A percentile compares a stretch with the other conserved stretches of the same genome.
phyloP scores from a whole-genome alignment of 352 stramenopile species.

The Globisporangium emineosum region DNA sequence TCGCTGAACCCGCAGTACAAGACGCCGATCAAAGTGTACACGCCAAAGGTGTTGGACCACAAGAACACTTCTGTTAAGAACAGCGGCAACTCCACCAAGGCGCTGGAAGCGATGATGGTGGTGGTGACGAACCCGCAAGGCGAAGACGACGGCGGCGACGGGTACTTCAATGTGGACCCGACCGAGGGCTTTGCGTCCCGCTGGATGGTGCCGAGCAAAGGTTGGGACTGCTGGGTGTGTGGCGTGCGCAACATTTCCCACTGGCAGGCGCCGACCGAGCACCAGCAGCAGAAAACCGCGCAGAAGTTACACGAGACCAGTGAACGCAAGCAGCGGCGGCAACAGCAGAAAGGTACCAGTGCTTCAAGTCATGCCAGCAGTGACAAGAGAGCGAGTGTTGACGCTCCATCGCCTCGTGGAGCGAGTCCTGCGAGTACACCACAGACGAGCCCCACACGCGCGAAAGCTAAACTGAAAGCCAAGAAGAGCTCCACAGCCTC shows the following conservation, averaged over 20 bases:
- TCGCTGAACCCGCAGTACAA: slow-evolving; percentile 66
- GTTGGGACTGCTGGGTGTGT: slow-evolving; percentile 71
- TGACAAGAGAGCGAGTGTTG: slow-evolving; percentile 9
- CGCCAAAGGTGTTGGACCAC: slow-evolving; percentile 22
- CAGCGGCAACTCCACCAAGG: background rate
- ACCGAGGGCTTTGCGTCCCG: slow-evolving; percentile 61
- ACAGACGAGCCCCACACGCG: background rate
- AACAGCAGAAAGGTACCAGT: background rate
- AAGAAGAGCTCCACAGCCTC: slow-evolving; percentile 1
- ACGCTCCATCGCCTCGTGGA: background rate
- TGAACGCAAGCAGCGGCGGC: slow-evolving; percentile 7
- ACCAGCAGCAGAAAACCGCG: slow-evolving; percentile 27
- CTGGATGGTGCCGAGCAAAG: slow-evolving; percentile 66
- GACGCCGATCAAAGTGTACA: slow-evolving; percentile 73
- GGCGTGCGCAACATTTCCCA: slow-evolving; percentile 69
- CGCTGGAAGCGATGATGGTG: slow-evolving; percentile 57
- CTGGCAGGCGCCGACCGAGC: slow-evolving; percentile 43
- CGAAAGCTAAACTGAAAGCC: slow-evolving; percentile 15
- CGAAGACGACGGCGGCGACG: slow-evolving; percentile 43
- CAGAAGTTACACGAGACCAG: slow-evolving; percentile 16
- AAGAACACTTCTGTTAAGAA: slow-evolving; percentile 1
- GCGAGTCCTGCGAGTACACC: background rate
- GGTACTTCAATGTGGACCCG: slow-evolving; percentile 73
- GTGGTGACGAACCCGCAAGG: slow-evolving; percentile 62
- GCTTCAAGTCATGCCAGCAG: background rate